Percentiles rank a stretch among this genome's conserved stretches.
Conservation (phyloP, 192 early-diverging fungal genomes). For the Entomortierella chlamydospora region DNA sequence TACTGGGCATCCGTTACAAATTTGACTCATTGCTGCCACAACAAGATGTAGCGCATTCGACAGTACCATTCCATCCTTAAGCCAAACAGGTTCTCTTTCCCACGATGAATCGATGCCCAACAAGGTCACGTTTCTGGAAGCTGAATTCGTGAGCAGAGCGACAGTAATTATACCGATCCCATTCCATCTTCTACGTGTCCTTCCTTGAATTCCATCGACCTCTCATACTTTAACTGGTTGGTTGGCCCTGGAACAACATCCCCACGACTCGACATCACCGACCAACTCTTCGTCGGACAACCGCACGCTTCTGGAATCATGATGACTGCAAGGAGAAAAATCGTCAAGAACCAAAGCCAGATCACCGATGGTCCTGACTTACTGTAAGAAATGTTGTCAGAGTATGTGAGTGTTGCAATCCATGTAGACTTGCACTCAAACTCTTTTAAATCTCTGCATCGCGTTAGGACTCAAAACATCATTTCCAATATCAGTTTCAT, state of each 20-base stretch:
- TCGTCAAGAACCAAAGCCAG: conserved; percentile 10
- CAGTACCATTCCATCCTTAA: no score
- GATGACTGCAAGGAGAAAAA: not conserved
- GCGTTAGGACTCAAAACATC: no score
- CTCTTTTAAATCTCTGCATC: no score
- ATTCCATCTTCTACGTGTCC: not conserved
- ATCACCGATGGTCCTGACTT: not conserved
- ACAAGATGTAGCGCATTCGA: no score
- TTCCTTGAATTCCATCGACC: conserved; percentile 10
- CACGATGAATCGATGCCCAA: no score
- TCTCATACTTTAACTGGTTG: not conserved
- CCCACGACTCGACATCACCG: conserved; percentile 4
- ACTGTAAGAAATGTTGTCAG: not conserved
- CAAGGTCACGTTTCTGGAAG: no score
- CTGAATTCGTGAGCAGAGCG: no score
- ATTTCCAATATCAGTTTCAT: no score
- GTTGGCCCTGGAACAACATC: conserved; percentile 26
- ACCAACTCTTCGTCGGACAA: not conserved
- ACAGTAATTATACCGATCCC: not conserved
- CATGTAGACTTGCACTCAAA: not conserved
- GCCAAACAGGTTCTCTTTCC: no score
- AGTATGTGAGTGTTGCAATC: not conserved
- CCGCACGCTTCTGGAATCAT: not conserved
- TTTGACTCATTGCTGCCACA: no score
- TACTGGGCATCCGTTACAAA: no score